These are phyloP conservation scores for Fraxinus latifolia DNA, from an alignment of 305 asterid genomes.

Conservation along the genomic window DNA sequence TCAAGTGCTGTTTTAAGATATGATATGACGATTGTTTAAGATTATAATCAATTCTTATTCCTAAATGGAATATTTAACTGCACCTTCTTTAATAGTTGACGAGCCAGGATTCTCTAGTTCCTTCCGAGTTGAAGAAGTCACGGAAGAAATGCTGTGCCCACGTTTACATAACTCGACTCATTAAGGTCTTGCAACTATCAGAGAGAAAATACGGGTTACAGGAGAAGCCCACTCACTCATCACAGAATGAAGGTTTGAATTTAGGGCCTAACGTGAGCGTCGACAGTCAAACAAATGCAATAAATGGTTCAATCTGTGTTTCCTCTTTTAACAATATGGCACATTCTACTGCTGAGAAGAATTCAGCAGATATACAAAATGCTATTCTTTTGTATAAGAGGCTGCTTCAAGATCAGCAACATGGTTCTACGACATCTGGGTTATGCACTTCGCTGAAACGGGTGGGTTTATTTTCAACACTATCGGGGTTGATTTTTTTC, in stretches of 20 bases:
- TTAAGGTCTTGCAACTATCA: conserved; percentile 45
- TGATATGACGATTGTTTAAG: not conserved
- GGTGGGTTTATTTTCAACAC: conserved; percentile 35
- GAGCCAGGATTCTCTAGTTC: conserved; percentile 34
- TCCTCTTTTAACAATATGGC: conserved; percentile 19
- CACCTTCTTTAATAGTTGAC: not conserved
- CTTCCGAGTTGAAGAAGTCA: conserved; percentile 33
- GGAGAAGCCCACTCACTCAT: conserved; percentile 33
- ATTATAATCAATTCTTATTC: not conserved
- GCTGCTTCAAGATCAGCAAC: conserved; percentile 52
- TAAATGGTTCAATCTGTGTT: conserved; percentile 24
- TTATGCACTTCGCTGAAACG: conserved; percentile 31
- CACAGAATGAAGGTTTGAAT: conserved; percentile 28
- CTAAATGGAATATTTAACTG: not conserved
- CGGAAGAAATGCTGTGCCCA: conserved; percentile 66
- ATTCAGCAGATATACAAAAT: conserved; percentile 41
- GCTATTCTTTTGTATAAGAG: conserved; percentile 48
- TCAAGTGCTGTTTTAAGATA: conserved; percentile 11
- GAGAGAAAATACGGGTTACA: conserved; percentile 30
- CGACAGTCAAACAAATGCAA: conserved; percentile 17
- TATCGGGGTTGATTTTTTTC: not conserved
- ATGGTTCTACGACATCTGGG: conserved; percentile 36
- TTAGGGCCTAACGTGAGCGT: conserved; percentile 24
- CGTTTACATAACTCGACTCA: conserved; percentile 55
- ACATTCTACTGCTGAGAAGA: conserved; percentile 28